Evolutionary conservation across 306 rosid genomes (phyloP).

Genomic region (Vicia faba): DNA sequence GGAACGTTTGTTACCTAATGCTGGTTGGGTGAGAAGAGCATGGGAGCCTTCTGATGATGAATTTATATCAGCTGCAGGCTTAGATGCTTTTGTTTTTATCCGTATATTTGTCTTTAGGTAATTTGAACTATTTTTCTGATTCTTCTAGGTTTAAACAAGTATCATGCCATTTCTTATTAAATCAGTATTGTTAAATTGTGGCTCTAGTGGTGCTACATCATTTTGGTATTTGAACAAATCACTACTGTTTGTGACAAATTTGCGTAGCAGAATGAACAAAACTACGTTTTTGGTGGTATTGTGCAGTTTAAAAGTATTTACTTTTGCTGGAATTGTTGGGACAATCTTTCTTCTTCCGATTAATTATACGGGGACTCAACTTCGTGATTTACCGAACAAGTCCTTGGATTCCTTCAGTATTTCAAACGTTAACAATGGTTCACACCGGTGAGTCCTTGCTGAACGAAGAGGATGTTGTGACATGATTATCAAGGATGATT

Average conservation of each 20-base stretch:
- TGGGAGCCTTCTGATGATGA: constrained; percentile 74
- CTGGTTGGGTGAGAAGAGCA: constrained; percentile 68
- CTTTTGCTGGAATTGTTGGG: constrained; percentile 70
- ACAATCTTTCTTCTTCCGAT: constrained; percentile 69
- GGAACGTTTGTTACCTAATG: constrained; percentile 54
- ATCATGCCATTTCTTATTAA: not conserved
- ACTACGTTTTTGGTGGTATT: not conserved
- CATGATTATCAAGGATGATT: not conserved
- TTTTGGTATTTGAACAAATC: no score
- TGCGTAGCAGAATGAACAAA: no score
- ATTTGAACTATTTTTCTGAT: constrained; percentile 15
- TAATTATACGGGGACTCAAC: constrained; percentile 68
- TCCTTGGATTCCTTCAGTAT: constrained; percentile 85
- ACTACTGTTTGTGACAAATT: no score
- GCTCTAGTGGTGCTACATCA: no score
- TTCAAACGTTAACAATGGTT: constrained; percentile 74
- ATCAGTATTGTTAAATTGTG: no score
- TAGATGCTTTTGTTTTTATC: constrained; percentile 76
- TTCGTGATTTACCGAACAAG: constrained; percentile 47
- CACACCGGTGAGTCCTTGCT: constrained; percentile 58
- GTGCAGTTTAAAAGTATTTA: constrained; percentile 67
- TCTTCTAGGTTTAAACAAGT: constrained; percentile 22
- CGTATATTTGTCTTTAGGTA: constrained; percentile 82
- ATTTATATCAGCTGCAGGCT: constrained; percentile 55
- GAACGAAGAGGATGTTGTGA: not conserved